phyloP scores from a whole-genome alignment of 2,329 filamentous ascomycete genomes.

The Ceratocystis eucalypticola region DNA sequence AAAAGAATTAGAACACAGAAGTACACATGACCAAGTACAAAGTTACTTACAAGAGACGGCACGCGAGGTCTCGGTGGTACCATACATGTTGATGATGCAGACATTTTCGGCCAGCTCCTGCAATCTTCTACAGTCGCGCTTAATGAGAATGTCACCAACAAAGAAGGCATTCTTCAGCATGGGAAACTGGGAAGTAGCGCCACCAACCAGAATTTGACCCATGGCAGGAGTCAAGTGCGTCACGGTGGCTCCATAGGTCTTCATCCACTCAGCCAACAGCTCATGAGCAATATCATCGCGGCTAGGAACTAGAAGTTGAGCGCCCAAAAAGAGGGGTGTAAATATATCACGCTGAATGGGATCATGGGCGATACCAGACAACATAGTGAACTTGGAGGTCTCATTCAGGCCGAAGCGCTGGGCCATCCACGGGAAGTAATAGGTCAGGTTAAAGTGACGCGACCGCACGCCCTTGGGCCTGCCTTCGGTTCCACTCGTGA shows the following conservation, averaged over 20 bases:
- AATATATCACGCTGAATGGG: conserved; percentile 55
- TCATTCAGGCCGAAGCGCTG: conserved; percentile 61
- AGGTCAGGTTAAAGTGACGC: conserved; percentile 70
- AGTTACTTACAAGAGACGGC: conserved; percentile 50
- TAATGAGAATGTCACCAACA: conserved; percentile 82
- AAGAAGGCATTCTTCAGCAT: conserved; percentile 71
- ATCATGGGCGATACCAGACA: conserved; percentile 73
- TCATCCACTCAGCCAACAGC: conserved; percentile 78
- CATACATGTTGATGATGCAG: conserved; percentile 73
- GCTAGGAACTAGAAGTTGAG: conserved; percentile 62
- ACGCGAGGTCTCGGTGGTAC: conserved; percentile 72
- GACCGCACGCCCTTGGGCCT: conserved; percentile 77
- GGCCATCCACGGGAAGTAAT: conserved; percentile 92
- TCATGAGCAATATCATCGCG: conserved; percentile 79
- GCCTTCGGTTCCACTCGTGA: conserved; percentile 64
- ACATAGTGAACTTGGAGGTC: conserved; percentile 65
- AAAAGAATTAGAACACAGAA: neutral
- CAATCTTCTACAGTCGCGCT: conserved; percentile 64
- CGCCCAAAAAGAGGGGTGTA: conserved; percentile 77
- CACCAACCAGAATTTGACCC: conserved; percentile 87
- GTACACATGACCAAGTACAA: neutral
- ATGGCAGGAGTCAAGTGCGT: conserved; percentile 91
- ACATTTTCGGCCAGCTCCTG: conserved; percentile 62
- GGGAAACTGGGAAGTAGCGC: conserved; percentile 63
- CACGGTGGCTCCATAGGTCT: conserved; percentile 57